Base-by-base conservation (phyloP, 176 grass and related monocot genomes). In the Oryza punctata region DNA sequence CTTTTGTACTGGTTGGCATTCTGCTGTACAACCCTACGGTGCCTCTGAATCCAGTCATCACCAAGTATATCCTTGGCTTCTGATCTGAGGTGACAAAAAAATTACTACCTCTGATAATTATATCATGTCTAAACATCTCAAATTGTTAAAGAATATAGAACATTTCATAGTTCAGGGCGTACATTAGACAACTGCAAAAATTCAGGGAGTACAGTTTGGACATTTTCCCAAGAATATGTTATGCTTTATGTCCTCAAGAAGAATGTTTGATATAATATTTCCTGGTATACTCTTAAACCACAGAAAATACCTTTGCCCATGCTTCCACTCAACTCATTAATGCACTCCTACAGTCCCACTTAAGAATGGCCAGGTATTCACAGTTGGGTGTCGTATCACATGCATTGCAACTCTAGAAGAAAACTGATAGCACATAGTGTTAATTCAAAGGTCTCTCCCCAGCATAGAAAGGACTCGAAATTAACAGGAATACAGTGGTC, bases 41-140 rank as follows among this genome's bases (percentile, higher is more conserved):
- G 88, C 72, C 71, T 90, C 78, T 96, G 87, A 85, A 99, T 88
- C 96, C 96, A 99, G 83, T 99, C 83, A 71, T 87, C 84, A 67
- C 87, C 93, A 28, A 99, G 80, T 85, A 99, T 88, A 89, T 96
- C 91, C 49, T 96, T 94, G 77, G 85, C 93, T 87, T 99, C 91
- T 87, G 91, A 99, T 68, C 93, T 99, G 78, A 83, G 67, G 81
- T 33, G 28, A 68, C 47, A 78, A 7, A 78, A 78, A 50, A 47
- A 64, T 23, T 61, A 24, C 2, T 19, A 3, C 57, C 1, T 24
- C 57, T 24, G 21, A 61, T 24, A 61, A 24, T 60, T 61, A 61
- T 61, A 61, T 24, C 8, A 61, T 24, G n/a, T 24, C n/a, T 61
- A 61, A n/a, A 61, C n/a, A 24, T 23, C 19, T 61, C 57, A 61